Base-by-base conservation (phyloP, 2,329 filamentous ascomycete genomes). In the Fusarium nisikadoi region DNA sequence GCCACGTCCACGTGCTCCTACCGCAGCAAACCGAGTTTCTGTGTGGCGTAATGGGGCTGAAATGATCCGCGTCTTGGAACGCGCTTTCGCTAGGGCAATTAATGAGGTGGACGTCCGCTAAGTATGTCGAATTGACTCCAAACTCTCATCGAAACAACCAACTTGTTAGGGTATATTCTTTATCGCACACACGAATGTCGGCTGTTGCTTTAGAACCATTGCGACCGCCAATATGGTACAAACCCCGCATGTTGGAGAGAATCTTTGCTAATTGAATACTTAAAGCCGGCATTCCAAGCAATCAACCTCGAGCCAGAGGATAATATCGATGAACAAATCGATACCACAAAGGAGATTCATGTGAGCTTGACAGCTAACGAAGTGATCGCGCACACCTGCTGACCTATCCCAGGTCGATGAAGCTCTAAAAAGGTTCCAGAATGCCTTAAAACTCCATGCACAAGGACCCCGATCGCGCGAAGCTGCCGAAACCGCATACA, bases 251-350 rank as follows among this genome's bases (percentile, higher is more conserved):
- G 9, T 6, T 3, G 14, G 8, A 20, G 20, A 10, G 25, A 45
- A 42, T 20, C 33, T 41, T 11, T 65, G 36, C 74, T 76, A 54
- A 76, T 75, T 49, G 27, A 42, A 54, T 19, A 39, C n/a, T 46
- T 29, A 29, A 64, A 90, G 88, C 86, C 88, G 74, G 87, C 90
- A 76, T 98, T 97, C 84, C 90, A 92, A 77, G 94, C 95, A 58
- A 91, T 98, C 81, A 99, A 99, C 80, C 90, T 98, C 83, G 95
- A 98, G 82, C 93, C 94, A 14, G 96, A 98, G 83, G 94, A 97
- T 78, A 93, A 94, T 64, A 86, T 92, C 72, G 94, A 97, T 79
- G 94, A 97, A 76, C 95, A 98, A 82, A 86, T 97, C 78, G 96
- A 99, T 80, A 94, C 96, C 77, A 97, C 95, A 38, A 96, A 95